Conservation (phyloP, 345 rosid genomes). For the Rhodomyrtus tomentosa region DNA sequence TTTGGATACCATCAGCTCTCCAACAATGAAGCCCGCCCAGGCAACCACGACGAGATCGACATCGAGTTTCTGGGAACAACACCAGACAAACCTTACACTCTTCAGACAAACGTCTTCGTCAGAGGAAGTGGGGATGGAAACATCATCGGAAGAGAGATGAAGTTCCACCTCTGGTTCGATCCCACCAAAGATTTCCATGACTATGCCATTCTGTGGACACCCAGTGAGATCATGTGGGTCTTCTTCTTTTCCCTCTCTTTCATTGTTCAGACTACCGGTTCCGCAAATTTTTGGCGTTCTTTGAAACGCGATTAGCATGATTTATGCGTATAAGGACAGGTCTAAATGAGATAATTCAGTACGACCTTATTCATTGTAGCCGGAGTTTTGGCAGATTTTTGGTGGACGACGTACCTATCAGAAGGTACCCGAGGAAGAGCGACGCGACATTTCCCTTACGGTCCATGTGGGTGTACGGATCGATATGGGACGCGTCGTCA, state of each 20-base stretch:
- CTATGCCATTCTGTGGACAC: conserved; percentile 65
- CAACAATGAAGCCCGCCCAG: conserved; percentile 68
- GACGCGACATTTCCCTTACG: conserved; percentile 60
- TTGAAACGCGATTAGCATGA: not conserved
- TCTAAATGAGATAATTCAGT: not conserved
- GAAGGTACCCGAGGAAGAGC: conserved; percentile 55
- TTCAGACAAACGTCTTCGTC: conserved; percentile 83
- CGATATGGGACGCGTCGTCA: conserved; percentile 89
- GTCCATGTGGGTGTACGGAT: conserved; percentile 80
- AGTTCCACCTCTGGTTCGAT: conserved; percentile 82
- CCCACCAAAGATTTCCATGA: conserved; percentile 74
- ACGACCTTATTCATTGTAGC: too few relatives aligned
- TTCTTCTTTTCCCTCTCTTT: not conserved
- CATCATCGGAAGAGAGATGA: conserved; percentile 68
- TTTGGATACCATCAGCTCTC: conserved; percentile 46
- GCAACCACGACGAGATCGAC: conserved; percentile 84
- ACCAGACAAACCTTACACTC: conserved; percentile 53
- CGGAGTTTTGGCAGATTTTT: conserved; percentile 37
- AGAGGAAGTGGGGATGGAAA: conserved; percentile 88
- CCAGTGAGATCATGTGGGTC: conserved; percentile 64
- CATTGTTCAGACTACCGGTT: not conserved
- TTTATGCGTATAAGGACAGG: not conserved
- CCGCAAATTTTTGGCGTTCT: not conserved
- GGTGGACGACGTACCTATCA: conserved; percentile 82
- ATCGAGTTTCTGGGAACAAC: conserved; percentile 87